These are phyloP conservation scores for Dactylellina parvicollis DNA, from an alignment of 2,329 filamentous ascomycete species.

Conservation along the genomic window DNA sequence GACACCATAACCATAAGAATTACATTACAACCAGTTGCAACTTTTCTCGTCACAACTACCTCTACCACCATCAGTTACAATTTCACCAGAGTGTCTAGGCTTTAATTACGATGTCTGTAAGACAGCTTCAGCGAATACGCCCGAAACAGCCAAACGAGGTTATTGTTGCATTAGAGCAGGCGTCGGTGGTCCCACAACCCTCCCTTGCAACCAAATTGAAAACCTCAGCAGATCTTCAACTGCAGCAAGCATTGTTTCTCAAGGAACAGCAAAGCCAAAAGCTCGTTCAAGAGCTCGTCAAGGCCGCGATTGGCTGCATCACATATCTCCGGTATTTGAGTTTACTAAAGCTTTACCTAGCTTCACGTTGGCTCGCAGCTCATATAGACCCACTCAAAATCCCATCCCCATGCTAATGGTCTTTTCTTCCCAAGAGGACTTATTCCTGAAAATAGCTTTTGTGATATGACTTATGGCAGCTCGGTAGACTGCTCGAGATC, in stretches of 20 bases:
- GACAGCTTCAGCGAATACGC: constrained; percentile 18
- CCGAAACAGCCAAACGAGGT: background rate
- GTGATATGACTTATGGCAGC: constrained; percentile 56
- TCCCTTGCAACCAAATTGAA: background rate
- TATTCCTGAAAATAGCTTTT: constrained; percentile 58
- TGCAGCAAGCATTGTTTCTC: constrained; percentile 18
- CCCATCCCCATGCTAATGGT: background rate
- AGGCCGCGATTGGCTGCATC: constrained; percentile 57
- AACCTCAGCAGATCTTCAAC: background rate
- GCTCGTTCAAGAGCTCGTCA: constrained; percentile 57
- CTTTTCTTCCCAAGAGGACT: constrained; percentile 53
- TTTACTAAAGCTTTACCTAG: background rate
- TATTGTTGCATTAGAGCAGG: background rate
- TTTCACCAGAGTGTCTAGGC: background rate
- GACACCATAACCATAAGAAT: too few relatives aligned
- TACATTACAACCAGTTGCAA: too few relatives aligned
- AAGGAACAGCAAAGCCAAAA: constrained; percentile 57
- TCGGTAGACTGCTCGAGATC: constrained; percentile 39
- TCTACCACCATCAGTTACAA: background rate
- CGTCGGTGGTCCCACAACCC: background rate
- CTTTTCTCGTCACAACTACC: too few relatives aligned
- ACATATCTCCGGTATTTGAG: constrained; percentile 57
- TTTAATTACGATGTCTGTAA: constrained; percentile 16
- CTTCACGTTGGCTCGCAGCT: background rate
- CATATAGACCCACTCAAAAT: background rate